Base-by-base conservation (phyloP, 192 early-diverging fungal species). In the Coemansia sp. region DNA sequence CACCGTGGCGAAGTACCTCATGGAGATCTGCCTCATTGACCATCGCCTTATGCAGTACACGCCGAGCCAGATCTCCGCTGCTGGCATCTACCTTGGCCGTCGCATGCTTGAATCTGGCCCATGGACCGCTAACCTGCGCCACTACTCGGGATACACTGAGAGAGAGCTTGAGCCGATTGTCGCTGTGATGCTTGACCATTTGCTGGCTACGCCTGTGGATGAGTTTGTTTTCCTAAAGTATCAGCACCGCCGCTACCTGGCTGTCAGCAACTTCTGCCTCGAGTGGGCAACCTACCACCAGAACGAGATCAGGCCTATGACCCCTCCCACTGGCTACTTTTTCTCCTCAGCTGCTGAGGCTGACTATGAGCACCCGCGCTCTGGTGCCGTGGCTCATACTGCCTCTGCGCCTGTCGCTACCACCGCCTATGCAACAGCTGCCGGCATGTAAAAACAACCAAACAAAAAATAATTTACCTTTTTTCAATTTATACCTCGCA, bases 11-110 rank as follows among this genome's bases (percentile, higher is more conserved):
- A 97, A 99, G 79, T 99, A 95, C 65, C 84, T 97, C 45, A 92
- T 97, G 93, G 97, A 99, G 79, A 87, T 99, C 11, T 86, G 93
- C 21, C 82, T 95, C 10, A 69, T 97, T 40, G 95, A 97, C 73
- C 87, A 95, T 65, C 82, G 85, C 23, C 91, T 96, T 61, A 73
- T 99, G 38, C 57, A 62, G 21, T 86, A 66, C 34, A 63, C 88
- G 21, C 91, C 95, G 0, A 94, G 92, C 33, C 68, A 79, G 59
- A 77, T 93, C 33, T 92, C 95, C 14, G 93, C 89, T 9, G 89
- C 94, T 1, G 77, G 88, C 16, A 79, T 93, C 31, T 96, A 85
- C 79, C 79, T 97, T 9, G 91, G 95, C 0, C 84, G 93, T 35
- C 80, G 85, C 61, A 94, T 97, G 90, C 87, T 96, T 45, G 71